Base-by-base conservation (phyloP, 129 eudicot species). In the Chrysanthemum makinoi region DNA sequence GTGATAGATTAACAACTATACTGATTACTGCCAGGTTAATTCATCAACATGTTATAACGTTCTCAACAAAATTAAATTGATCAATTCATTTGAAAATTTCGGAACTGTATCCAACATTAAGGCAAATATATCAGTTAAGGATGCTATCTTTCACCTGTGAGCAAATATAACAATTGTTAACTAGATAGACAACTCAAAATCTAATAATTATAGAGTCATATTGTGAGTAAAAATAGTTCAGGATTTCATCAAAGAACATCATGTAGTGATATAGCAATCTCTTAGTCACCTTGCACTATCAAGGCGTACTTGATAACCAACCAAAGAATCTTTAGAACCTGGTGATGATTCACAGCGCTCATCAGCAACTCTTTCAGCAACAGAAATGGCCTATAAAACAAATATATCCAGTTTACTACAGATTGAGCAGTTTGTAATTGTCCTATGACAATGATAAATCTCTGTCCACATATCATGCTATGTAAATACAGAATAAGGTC, bases 251-350 rank as follows among this genome's bases (percentile, higher is more conserved):
- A 56, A 11, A 55, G 39, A 18, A 48, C 46, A 55, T 10, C 20
- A 39, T 17, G 13, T 70, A 48, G 9, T 19, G 60, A 20, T 14
- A 28, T 24, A 58, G 59, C 65, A 18, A 67, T 68, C 22, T 15
- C 8, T 64, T 57, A 66, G 78, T 76, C 77, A 94, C 98, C 98
- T 87, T 61, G 98, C 98, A 86, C 96, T 94, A 79, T 94, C 98
- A 69, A 94, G 89, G 63, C 97, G 98, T 67, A 94, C 98, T 86
- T 94, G 98, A 83, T 94, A 94, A 80, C 98, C 98, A 82, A 94
- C 96, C 84, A 94, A 80, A 74, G 98, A 94, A 82, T 86, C 93
- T 76, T 79, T 76, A 71, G 96, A 84, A 73, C 98, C 98, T 6
- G 98, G 98, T 65, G 85, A 82, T 19, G 98, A 83, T 70, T 94